Percentiles rank a stretch among this genome's conserved stretches.
phyloP scores from a whole-genome alignment of 2,329 filamentous ascomycete genomes.

The Fusarium nanum region DNA sequence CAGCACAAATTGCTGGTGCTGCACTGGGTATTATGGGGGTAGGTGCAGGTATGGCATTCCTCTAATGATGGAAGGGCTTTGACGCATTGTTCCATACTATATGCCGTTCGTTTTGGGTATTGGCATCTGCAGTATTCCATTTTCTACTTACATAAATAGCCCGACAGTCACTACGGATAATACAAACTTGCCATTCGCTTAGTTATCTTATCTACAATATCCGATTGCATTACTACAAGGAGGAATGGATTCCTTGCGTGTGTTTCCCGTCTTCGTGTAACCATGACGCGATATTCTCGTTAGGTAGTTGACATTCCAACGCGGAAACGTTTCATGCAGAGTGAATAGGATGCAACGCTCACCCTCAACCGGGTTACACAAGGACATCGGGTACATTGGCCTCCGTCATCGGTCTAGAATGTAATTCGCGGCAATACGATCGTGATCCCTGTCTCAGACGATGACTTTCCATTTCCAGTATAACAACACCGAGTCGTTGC shows the following conservation, averaged over 20 bases:
- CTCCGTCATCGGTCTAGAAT: not conserved
- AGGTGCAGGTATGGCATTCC: constrained; percentile 47
- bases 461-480: constrained; percentile 6
- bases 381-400: not conserved
- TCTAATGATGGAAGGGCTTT: constrained; percentile 21
- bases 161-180: constrained; percentile 15
- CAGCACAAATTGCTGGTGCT: constrained; percentile 45
- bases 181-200: not conserved
- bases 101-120: constrained; percentile 1
- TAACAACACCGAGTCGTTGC: not conserved
- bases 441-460: not conserved
- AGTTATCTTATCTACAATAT: not conserved
- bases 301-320: not conserved
- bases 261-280: not conserved
- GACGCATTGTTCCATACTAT: not conserved
- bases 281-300: not conserved
- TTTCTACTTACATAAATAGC: constrained; percentile 16
- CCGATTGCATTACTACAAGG: not conserved
- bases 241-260: not conserved
- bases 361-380: not conserved
- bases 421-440: constrained; percentile 4
- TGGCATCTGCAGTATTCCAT: not conserved
- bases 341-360: not conserved
- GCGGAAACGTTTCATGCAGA: not conserved
- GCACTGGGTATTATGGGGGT: constrained; percentile 49